Base-by-base conservation (phyloP, 495 filamentous ascomycete species). In the Friedmanniomyces simplex region DNA sequence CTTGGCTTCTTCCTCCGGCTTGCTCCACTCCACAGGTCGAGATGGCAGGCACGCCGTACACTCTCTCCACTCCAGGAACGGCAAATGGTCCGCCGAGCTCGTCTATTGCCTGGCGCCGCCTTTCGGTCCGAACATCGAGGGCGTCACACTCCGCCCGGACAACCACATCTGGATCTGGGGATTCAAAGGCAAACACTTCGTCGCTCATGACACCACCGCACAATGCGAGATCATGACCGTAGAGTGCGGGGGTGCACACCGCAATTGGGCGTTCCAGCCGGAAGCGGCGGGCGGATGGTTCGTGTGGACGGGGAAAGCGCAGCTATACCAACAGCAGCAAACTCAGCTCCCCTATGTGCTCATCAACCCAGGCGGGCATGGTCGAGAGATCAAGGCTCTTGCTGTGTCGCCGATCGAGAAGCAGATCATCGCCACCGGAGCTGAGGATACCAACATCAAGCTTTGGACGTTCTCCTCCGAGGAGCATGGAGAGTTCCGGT, bases 361-460 rank as follows among this genome's bases (percentile, higher is more conserved):
- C 0, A 63, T 95, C 1, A 81, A 82, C 26, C 52, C 65, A 0
- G 93, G 93, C 0, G 79, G 80, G 0, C 93, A 99, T 69, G 93
- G 93, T 0, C 71, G 93, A 34, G 93, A 99, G 73, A 86, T 96
- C 60, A 91, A 91, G 69, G 76, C 84, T 1, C 72, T 84, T 58
- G 82, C 87, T n/a, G 66, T 83, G 7, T 77, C 71, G 1, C 30
- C 16, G 2, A 16, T 22, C 4, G 50, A 18, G 18, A 20, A 50
- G 10, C 64, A 67, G 32, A 26, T 83, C 18, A 69, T 95, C 39
- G 91, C 87, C 0, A 97, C 91, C 0, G 93, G 87, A 0, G 85
- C 88, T 0, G 93, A 97, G 70, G 93, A 97, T 63, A 97, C 94
- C 0, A 73, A 79, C 0, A 85, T 97, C 57, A 80, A 87, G 20